phyloP scores from a whole-genome alignment of 306 rosid genomes.

The Sicyos baderoa region DNA sequence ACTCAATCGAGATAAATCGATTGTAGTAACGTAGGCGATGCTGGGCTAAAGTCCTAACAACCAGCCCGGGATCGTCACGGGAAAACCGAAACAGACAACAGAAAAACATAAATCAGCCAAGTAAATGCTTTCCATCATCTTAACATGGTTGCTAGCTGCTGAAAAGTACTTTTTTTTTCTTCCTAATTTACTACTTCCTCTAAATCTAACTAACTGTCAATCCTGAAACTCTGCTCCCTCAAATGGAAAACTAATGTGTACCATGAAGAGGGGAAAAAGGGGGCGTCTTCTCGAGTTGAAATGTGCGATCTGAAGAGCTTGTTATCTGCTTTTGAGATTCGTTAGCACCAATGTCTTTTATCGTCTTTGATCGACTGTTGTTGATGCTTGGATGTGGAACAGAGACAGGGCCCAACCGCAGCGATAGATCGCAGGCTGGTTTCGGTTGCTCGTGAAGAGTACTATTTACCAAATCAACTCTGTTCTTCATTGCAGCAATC shows the following conservation, averaged over 20 bases:
- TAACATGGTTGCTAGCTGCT: not conserved
- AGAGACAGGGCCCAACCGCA: conserved; percentile 44
- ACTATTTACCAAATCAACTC: conserved; percentile 8
- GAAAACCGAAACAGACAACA: not conserved
- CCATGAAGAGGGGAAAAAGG: not conserved
- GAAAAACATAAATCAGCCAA: not conserved
- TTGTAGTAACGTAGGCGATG: not conserved
- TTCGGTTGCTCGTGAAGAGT: conserved; percentile 19
- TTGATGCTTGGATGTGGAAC: conserved; percentile 20
- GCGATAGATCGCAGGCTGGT: conserved; percentile 49
- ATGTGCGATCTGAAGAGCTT: not conserved
- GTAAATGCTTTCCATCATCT: not conserved
- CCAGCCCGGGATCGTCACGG: not conserved
- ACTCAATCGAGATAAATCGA: not conserved
- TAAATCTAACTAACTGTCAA: not conserved
- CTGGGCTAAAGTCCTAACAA: not conserved
- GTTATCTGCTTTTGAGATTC: not conserved
- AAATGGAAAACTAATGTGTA: not conserved
- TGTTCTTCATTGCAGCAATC: conserved; percentile 20
- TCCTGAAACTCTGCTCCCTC: conserved; percentile 5
- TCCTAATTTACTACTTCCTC: not conserved
- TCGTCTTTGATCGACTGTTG: conserved; percentile 17
- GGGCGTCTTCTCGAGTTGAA: not conserved
- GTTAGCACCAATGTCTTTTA: conserved; percentile 16
- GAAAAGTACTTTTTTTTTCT: not conserved